phyloP scores from a whole-genome alignment of 2,329 filamentous ascomycete genomes.

The Fusarium sp. region DNA sequence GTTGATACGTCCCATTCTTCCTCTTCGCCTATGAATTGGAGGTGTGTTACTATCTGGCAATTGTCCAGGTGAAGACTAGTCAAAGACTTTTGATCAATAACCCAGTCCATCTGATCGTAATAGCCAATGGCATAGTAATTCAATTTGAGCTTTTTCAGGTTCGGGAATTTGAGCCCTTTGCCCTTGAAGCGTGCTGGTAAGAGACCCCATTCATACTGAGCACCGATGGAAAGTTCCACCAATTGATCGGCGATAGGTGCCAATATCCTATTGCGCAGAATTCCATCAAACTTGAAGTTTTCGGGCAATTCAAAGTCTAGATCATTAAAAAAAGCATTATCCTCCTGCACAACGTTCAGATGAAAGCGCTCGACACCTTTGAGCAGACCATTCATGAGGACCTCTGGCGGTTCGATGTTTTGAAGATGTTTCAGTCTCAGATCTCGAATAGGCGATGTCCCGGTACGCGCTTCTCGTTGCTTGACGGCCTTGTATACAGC shows the following conservation, averaged over 20 bases:
- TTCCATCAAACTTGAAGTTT: background rate
- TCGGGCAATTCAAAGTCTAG: background rate
- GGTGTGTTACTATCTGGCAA: background rate
- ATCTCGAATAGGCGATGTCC: background rate
- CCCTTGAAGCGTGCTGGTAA: background rate
- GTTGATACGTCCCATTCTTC: background rate
- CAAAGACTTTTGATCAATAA: background rate
- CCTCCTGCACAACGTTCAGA: background rate
- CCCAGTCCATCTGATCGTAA: background rate
- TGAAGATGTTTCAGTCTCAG: rapidly evolving
- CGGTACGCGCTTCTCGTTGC: background rate
- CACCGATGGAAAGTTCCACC: background rate
- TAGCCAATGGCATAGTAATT: rapidly evolving
- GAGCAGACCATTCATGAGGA: background rate
- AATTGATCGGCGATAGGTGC: background rate
- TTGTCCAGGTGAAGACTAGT: background rate
- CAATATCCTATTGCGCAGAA: background rate
- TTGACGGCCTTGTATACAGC: background rate
- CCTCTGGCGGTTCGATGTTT: background rate
- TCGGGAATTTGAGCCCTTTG: background rate
- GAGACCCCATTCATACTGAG: background rate
- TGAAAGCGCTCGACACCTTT: background rate
- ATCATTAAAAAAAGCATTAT: rapidly evolving
- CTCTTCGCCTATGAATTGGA: background rate
- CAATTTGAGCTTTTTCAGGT: background rate